phyloP scores from a whole-genome alignment of 2,329 filamentous ascomycete genomes.

The Neospermospora avenae region DNA sequence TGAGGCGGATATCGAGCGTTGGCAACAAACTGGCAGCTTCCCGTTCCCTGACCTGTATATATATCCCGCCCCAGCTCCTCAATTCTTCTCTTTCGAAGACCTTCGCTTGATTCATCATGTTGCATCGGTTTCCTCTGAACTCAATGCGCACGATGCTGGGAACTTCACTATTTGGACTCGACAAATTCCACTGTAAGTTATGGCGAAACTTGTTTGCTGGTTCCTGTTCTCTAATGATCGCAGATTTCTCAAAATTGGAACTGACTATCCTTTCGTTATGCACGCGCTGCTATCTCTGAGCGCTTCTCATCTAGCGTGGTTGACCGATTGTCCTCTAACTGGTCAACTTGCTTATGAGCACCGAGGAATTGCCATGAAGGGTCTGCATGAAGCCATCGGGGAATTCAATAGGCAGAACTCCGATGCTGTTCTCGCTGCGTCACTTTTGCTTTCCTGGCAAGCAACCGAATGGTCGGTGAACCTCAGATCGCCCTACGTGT shows the following conservation, averaged over 20 bases:
- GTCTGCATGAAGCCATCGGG: conserved; percentile 82
- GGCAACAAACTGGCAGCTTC: conserved; percentile 80
- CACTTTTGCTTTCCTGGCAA: conserved; percentile 92
- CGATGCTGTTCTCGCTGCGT: conserved; percentile 88
- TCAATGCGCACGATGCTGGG: conserved; percentile 72
- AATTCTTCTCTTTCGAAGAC: conserved; percentile 71
- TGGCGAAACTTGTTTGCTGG: not conserved
- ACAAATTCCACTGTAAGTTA: conserved; percentile 82
- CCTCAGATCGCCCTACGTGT: conserved; percentile 26
- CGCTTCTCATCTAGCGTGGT: conserved; percentile 89
- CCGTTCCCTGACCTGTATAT: conserved; percentile 80
- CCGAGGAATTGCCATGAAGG: conserved; percentile 79
- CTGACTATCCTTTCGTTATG: conserved; percentile 86
- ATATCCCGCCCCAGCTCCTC: conserved; percentile 70
- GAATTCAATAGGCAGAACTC: conserved; percentile 82
- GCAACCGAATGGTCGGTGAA: conserved; percentile 83
- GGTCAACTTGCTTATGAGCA: conserved; percentile 88
- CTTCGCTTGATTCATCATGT: conserved; percentile 89
- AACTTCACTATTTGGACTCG: conserved; percentile 90
- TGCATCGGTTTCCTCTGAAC: conserved; percentile 77
- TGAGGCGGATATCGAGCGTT: conserved; percentile 74
- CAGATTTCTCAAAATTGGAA: conserved; percentile 79
- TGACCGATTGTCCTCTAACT: conserved; percentile 80
- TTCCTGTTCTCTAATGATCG: conserved; percentile 32
- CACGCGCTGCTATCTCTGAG: conserved; percentile 88